Evolutionary conservation across 164 flowering plant species (phyloP).

Genomic region (Dillenia turbinata): DNA sequence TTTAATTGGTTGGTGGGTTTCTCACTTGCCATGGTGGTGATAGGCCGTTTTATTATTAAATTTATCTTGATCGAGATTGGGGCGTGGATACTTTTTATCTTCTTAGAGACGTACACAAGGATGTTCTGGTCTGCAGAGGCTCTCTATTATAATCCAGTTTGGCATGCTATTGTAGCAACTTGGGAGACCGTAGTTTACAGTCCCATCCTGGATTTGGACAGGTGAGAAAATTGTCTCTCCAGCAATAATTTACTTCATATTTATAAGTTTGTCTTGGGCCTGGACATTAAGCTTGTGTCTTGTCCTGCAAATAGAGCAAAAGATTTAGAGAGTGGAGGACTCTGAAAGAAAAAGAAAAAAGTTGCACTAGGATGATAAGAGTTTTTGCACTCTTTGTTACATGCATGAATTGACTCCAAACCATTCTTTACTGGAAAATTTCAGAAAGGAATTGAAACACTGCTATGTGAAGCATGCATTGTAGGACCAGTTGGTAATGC

Average conservation of each 20-base stretch:
- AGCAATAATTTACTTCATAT: background rate
- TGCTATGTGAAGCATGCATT: background rate
- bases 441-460: too few species aligned
- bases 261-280: background rate
- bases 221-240: slow-evolving; percentile 36
- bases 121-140: slow-evolving; percentile 98
- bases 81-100: slow-evolving; percentile 90
- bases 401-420: too few species aligned
- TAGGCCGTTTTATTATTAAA: slow-evolving; percentile 88
- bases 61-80: slow-evolving; percentile 80
- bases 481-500: background rate
- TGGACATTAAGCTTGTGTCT: background rate
- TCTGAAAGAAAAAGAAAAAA: too few species aligned
- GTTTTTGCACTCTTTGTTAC: too few species aligned
- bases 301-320: too few species aligned
- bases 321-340: too few species aligned
- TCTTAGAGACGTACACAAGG: slow-evolving; percentile 93
- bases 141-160: slow-evolving; percentile 88
- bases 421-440: too few species aligned
- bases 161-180: slow-evolving; percentile 84
- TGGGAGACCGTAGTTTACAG: slow-evolving; percentile 97
- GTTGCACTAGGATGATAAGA: too few species aligned
- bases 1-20: slow-evolving; percentile 99
- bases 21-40: slow-evolving; percentile 94
- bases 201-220: slow-evolving; percentile 93